These are phyloP conservation scores for Danielia oregonensis DNA, from an alignment of 805 yeast species.

Conservation along the genomic window DNA sequence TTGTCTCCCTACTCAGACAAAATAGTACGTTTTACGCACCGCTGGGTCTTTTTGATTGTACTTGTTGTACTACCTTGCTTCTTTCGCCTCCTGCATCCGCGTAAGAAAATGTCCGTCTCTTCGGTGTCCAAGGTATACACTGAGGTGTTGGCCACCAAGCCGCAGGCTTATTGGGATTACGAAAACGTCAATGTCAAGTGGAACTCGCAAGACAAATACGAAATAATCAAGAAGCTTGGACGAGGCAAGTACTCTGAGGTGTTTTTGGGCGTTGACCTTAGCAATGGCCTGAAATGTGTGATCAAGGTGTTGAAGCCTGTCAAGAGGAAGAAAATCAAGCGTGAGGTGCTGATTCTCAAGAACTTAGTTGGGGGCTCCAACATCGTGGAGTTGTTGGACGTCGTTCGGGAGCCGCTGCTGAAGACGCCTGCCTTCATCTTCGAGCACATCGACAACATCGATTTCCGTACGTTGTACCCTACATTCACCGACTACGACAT, in stretches of 20 bases:
- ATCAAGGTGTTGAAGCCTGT: conserved; percentile 93
- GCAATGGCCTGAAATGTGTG: conserved; percentile 63
- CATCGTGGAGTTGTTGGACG: conserved; percentile 69
- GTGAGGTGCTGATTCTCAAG: conserved; percentile 85
- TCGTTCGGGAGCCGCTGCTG: conserved; percentile 81
- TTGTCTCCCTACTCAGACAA: no score
- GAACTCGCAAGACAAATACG: conserved; percentile 85
- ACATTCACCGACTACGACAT: conserved; percentile 72
- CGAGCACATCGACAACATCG: conserved; percentile 80
- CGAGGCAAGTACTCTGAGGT: conserved; percentile 94
- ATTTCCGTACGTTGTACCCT: conserved; percentile 83
- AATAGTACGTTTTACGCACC: no score
- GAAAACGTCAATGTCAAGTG: conserved; percentile 69
- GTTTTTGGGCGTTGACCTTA: conserved; percentile 73
- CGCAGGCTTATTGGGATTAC: conserved; percentile 80
- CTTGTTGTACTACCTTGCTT: conserved; percentile 1
- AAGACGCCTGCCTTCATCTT: conserved; percentile 87
- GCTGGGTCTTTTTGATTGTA: not conserved
- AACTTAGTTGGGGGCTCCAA: conserved; percentile 83
- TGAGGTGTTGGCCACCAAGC: conserved; percentile 72
- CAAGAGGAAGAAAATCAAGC: conserved; percentile 84
- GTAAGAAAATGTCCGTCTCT: conserved; percentile 20
- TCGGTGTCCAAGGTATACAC: conserved; percentile 77
- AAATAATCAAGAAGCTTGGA: conserved; percentile 79
- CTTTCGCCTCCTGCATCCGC: not conserved